Percentiles rank a stretch among this genome's conserved stretches.
Evolutionary conservation across 2,329 filamentous ascomycete genomes (phyloP).

Genomic region (Microcera coccophila): DNA sequence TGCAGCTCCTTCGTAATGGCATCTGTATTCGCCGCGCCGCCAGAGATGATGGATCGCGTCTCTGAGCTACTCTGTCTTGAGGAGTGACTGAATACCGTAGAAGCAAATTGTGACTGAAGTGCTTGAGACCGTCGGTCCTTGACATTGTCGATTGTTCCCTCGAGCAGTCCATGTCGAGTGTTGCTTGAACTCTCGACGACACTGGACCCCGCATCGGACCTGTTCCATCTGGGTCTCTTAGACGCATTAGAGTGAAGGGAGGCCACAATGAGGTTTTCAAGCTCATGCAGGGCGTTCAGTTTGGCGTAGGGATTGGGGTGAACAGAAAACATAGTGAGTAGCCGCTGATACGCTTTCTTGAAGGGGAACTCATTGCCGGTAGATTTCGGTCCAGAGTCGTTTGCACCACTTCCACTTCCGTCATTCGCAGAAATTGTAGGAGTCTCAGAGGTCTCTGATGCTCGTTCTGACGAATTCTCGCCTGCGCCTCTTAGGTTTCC

Average conservation of each 20-base stretch:
- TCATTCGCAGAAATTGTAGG: conserved; percentile 40
- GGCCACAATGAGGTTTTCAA: conserved; percentile 76
- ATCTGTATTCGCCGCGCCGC: conserved; percentile 54
- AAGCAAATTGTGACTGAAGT: conserved; percentile 29
- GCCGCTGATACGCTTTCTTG: conserved; percentile 69
- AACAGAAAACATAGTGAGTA: conserved; percentile 82
- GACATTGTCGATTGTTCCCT: conserved; percentile 66
- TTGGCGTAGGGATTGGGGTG: conserved; percentile 86
- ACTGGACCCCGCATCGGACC: conserved; percentile 36
- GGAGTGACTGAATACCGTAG: conserved; percentile 31
- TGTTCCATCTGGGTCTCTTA: conserved; percentile 34
- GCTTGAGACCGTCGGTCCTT: conserved; percentile 62
- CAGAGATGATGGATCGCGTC: conserved; percentile 47
- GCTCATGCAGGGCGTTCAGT: conserved; percentile 74
- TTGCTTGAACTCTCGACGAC: conserved; percentile 31
- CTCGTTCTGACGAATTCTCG: conserved; percentile 36
- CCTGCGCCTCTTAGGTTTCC: conserved; percentile 56
- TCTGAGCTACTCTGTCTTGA: conserved; percentile 44
- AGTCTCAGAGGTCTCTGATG: conserved; percentile 37
- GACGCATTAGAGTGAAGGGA: conserved; percentile 49
- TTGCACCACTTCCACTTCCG: conserved; percentile 30
- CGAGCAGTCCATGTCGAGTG: conserved; percentile 48
- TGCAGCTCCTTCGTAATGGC: conserved; percentile 64
- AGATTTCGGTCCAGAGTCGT: conserved; percentile 29
- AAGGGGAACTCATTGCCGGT: conserved; percentile 66